These are phyloP conservation scores for Malus fusca DNA, from an alignment of 306 rosid genomes.

Conservation along the genomic window DNA sequence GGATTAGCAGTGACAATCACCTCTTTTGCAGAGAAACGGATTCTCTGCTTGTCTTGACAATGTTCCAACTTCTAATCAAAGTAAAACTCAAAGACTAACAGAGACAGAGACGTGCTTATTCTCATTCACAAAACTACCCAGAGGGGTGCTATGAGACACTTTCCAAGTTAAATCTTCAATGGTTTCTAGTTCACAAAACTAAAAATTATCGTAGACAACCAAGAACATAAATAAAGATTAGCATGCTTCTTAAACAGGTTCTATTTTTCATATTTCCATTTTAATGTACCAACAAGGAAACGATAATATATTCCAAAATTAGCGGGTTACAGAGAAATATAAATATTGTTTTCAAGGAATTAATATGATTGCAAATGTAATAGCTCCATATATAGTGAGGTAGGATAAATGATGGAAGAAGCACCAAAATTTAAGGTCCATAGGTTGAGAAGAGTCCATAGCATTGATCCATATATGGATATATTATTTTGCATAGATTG, in stretches of 20 bases:
- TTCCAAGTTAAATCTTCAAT: background rate
- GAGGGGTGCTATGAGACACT: background rate
- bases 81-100: background rate
- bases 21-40: background rate
- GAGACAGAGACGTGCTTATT: background rate
- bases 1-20: background rate
- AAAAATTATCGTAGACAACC: background rate
- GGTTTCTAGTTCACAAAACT: background rate
- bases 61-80: background rate
- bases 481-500: conserved; percentile 46
- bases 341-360: background rate
- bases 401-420: no score
- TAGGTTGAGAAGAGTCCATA: conserved; percentile 25
- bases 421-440: no score
- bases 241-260: background rate
- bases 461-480: conserved; percentile 61
- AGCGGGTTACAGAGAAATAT: background rate
- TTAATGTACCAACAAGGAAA: background rate
- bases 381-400: no score
- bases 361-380: no score
- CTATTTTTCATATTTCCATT: background rate
- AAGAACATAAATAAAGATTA: background rate
- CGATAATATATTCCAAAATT: background rate
- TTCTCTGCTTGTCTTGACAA: background rate
- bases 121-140: background rate